Conservation (phyloP, 1,284 basidiomycete genomes). For the Apiotrichum brassicae region DNA sequence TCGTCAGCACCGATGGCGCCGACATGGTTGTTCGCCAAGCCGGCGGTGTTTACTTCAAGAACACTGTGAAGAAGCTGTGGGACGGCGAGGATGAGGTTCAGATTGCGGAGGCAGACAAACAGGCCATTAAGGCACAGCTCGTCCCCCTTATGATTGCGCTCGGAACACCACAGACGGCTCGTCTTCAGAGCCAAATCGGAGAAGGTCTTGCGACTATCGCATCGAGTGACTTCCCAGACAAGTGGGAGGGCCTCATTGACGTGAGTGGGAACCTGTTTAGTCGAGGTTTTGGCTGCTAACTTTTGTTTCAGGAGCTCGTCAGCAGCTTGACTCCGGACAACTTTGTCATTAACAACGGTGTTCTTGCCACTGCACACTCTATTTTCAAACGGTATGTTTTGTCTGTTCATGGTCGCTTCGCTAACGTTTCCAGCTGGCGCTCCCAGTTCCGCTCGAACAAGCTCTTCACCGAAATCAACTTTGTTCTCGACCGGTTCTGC, state of each 20-base stretch:
- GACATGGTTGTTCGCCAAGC: constrained; percentile 61
- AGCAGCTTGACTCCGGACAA: constrained; percentile 67
- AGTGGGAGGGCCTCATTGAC: constrained; percentile 79
- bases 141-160: constrained; percentile 53
- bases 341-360: constrained; percentile 78
- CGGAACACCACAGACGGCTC: constrained; percentile 42
- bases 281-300: constrained; percentile 1
- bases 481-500: constrained; percentile 79
- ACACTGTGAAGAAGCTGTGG: constrained; percentile 76
- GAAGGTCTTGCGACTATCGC: constrained; percentile 84
- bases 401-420: background rate
- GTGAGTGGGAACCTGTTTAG: constrained; percentile 50
- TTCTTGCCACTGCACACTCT: constrained; percentile 89
- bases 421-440: constrained; percentile 59
- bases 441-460: constrained; percentile 79
- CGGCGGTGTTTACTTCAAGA: constrained; percentile 82
- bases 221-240: constrained; percentile 73
- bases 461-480: constrained; percentile 84
- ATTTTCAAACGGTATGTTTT: constrained; percentile 65
- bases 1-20: constrained; percentile 54
- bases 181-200: constrained; percentile 66
- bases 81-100: constrained; percentile 53
- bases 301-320: constrained; percentile 65
- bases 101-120: constrained; percentile 44
- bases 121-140: constrained; percentile 50